Evolutionary conservation across 345 rosid species (phyloP), one percentile per base, ranked within the genome.

Genomic region (Carallia brachiata): DNA sequence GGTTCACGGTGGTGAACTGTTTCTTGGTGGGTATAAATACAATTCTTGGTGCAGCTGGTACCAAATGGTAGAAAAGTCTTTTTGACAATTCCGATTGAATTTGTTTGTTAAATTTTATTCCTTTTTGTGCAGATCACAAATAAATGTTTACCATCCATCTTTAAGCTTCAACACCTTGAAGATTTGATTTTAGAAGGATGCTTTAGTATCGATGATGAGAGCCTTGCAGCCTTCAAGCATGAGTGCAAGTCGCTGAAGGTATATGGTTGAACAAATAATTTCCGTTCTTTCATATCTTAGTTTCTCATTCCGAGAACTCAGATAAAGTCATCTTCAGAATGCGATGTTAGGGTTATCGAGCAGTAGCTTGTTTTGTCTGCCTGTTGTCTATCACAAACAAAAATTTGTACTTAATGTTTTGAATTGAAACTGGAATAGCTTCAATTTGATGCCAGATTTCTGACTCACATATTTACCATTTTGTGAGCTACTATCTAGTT

Each of bases 211-310:
- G 84, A 85, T 53, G 89, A 84, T 73, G 84, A 85, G 37, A 59
- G 81, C 69, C 88, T 85, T 62, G 77, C 71, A 6, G 71, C 73
- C 18, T 62, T 82, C 60, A 75, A 78, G 48, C 83, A 81, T 50
- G 82, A 80, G 23, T 87, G 91, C 88, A 79, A 81, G 72, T 85
- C 94, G 7, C 75, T 87, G 3, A 89, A 87, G 91, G 94, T 89
- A 76, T 67, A 39, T 57, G 36, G 34, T 13, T 52, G 62, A 7
- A 61, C 47, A 6, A 73, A 30, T 28, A 58, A 59, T 58, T 66
- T 5, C 28, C 4, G 7, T n/a, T 44, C 28, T 36, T 30, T 39
- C 55, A 1, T 27, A 17, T 64, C 2, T 52, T 56, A 36, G 4
- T 36, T 59, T 36, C 52, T 72, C 50, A 34, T 13, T 65, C n/a